These are phyloP conservation scores for Spergularia azorica DNA, from an alignment of 179 eudicot genomes.

Conservation along the genomic window DNA sequence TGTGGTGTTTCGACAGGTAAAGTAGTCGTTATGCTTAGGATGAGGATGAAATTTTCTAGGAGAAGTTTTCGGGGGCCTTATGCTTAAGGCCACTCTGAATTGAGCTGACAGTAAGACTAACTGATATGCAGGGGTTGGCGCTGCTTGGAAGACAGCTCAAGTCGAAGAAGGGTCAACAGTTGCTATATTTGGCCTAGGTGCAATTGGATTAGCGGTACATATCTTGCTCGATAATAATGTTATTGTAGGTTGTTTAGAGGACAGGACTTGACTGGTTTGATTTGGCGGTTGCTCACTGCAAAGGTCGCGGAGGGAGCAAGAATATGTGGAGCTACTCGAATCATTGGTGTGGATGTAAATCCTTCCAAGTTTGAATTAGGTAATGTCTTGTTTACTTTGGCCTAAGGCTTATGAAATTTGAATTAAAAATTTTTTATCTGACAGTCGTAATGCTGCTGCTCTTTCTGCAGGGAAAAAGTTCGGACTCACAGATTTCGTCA, in stretches of 20 bases:
- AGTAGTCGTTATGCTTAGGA: neutral
- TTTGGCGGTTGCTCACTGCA: neutral
- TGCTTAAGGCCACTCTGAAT: too few relatives aligned
- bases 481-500: constrained; percentile 83
- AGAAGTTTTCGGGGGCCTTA: too few relatives aligned
- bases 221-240: neutral
- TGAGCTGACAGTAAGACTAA: neutral
- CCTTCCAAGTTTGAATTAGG: constrained; percentile 72
- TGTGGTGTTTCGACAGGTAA: constrained; percentile 95
- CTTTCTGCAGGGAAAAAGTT: constrained; percentile 56
- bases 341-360: constrained; percentile 87
- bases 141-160: constrained; percentile 85
- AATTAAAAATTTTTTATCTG: too few relatives aligned
- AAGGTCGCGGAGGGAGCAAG: constrained; percentile 99
- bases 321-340: constrained; percentile 77
- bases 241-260: neutral
- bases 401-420: too few relatives aligned
- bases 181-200: constrained; percentile 86
- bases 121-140: constrained; percentile 74
- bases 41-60: too few relatives aligned
- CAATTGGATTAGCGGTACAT: constrained; percentile 82
- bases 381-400: constrained; percentile 17
- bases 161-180: constrained; percentile 86
- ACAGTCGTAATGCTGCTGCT: neutral
- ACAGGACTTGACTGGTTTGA: neutral